Base-by-base conservation (phyloP, 352 stramenopile genomes). In the Globisporangium carolinianum region DNA sequence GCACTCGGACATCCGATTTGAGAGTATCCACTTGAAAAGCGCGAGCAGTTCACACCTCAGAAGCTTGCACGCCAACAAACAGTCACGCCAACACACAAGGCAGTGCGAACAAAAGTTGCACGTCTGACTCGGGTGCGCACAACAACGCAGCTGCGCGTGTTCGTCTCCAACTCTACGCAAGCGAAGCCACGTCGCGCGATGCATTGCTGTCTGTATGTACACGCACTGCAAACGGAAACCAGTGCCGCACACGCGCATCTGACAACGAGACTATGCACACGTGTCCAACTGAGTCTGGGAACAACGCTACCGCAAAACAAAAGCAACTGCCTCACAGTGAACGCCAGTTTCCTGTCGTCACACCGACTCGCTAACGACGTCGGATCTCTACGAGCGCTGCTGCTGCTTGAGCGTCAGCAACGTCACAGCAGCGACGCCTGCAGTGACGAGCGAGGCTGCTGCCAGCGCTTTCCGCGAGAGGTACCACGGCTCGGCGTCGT, bases 391-490 rank as follows among this genome's bases (percentile, higher is more conserved):
- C 58, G 58, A 64, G 18, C 58, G 58, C 38, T 64, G 58, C 42
- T 86, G 76, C 53, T 83, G 76, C 57, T 86, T 87, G 51, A 90
- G 49, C 1, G 73, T 65, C 55, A 91, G 52, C 38, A 93, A 41
- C 8, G 79, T 78, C 9, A 87, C 60, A 14, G 79, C 77, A 8
- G 83, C 83, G 37, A 89, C 69, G 41, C 80, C 77, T 10, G 81
- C 83, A 51, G 80, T 88, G 57, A 93, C 68, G 36, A 90, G 65
- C 45, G 80, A 90, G 12, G 74, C 83, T 9, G 77, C 79, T 9
- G 79, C 79, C 50, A 93, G 51, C 12, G 69, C 73, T 58, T 69
- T 66, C n/a, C 72, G 65, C 35, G 76, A 88, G 55, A 80, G 57
- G 53, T 86, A 88, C 83, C 83, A 92, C 35, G 83, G 67, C 37